These are phyloP conservation scores for Arthrobotrys sinensis DNA, from an alignment of 2,329 filamentous ascomycete genomes.

Conservation along the genomic window DNA sequence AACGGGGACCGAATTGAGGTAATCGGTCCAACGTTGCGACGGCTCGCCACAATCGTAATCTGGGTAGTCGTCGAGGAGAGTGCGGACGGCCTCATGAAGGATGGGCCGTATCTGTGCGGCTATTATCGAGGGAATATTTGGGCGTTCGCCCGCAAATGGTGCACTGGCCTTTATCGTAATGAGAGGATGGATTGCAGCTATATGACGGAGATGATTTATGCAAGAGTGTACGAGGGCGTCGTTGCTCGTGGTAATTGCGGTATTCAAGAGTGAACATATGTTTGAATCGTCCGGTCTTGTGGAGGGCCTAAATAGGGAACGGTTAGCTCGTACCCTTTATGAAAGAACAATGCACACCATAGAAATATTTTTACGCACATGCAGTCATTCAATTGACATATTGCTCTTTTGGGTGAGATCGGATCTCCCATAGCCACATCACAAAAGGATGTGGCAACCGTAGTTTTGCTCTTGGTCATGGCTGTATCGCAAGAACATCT, in stretches of 20 bases:
- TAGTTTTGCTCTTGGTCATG: slow-evolving; percentile 30
- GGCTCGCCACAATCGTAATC: slow-evolving; percentile 60
- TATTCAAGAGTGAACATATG: slow-evolving; percentile 48
- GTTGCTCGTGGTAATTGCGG: slow-evolving; percentile 44
- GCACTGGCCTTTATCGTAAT: slow-evolving; percentile 58
- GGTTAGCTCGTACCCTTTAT: not conserved
- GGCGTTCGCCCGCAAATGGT: slow-evolving; percentile 49
- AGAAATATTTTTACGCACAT: slow-evolving; percentile 35
- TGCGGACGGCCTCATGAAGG: slow-evolving; percentile 59
- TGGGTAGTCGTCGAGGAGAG: slow-evolving; percentile 59
- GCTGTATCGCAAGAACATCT: slow-evolving; percentile 53
- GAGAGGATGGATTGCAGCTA: slow-evolving; percentile 54
- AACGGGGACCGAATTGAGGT: slow-evolving; percentile 53
- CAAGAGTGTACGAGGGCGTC: slow-evolving; percentile 48
- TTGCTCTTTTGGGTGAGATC: slow-evolving; percentile 41
- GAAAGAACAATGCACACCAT: not conserved
- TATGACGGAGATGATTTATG: slow-evolving; percentile 53
- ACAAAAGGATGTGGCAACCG: slow-evolving; percentile 45
- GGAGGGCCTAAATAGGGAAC: slow-evolving; percentile 16
- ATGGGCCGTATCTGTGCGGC: slow-evolving; percentile 55
- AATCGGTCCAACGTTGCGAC: slow-evolving; percentile 51
- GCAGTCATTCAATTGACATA: slow-evolving; percentile 40
- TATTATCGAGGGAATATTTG: slow-evolving; percentile 39
- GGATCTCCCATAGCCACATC: slow-evolving; percentile 58
- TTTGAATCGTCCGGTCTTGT: slow-evolving; percentile 51